phyloP scores from a whole-genome alignment of 2,329 filamentous ascomycete species.

The Capronia coronata region DNA sequence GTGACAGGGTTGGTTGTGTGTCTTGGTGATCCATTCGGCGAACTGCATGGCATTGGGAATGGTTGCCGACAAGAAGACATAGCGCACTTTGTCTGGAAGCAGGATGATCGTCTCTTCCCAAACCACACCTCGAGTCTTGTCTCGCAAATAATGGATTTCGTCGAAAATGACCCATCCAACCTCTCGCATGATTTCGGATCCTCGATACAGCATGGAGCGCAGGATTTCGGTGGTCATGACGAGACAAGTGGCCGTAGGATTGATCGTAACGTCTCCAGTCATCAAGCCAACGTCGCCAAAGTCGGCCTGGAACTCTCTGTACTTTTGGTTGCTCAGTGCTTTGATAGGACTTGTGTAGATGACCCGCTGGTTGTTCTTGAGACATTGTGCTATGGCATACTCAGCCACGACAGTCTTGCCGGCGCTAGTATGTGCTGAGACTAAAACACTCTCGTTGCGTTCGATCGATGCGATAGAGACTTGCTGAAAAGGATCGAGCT shows the following conservation, averaged over 20 bases:
- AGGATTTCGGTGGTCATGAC: slow-evolving; percentile 99
- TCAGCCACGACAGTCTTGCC: slow-evolving; percentile 98
- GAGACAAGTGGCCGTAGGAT: slow-evolving; percentile 92
- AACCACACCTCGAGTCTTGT: slow-evolving; percentile 88
- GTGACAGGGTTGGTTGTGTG: slow-evolving; percentile 93
- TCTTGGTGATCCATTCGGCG: slow-evolving; percentile 98
- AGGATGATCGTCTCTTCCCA: slow-evolving; percentile 99
- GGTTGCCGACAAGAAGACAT: slow-evolving; percentile 95
- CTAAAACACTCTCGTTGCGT: slow-evolving; percentile 89
- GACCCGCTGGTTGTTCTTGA: slow-evolving; percentile 95
- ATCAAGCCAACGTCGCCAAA: slow-evolving; percentile 97
- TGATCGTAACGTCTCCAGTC: slow-evolving; percentile 99
- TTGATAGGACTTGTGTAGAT: slow-evolving; percentile 99
- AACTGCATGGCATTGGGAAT: slow-evolving; percentile 99
- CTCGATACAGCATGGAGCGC: slow-evolving; percentile 94
- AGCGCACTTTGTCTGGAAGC: slow-evolving; percentile 95
- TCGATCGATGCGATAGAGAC: slow-evolving; percentile 92
- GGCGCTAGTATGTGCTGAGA: slow-evolving; percentile 94
- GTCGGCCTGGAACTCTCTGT: slow-evolving; percentile 87
- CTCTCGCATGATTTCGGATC: slow-evolving; percentile 98
- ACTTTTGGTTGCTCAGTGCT: slow-evolving; percentile 97
- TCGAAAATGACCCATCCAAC: slow-evolving; percentile 98
- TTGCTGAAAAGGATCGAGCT: slow-evolving; percentile 94
- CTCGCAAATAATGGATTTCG: slow-evolving; percentile 97
- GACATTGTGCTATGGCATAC: slow-evolving; percentile 93